Base-by-base conservation (phyloP, 2,329 filamentous ascomycete genomes). In the Lithohypha guttulata region DNA sequence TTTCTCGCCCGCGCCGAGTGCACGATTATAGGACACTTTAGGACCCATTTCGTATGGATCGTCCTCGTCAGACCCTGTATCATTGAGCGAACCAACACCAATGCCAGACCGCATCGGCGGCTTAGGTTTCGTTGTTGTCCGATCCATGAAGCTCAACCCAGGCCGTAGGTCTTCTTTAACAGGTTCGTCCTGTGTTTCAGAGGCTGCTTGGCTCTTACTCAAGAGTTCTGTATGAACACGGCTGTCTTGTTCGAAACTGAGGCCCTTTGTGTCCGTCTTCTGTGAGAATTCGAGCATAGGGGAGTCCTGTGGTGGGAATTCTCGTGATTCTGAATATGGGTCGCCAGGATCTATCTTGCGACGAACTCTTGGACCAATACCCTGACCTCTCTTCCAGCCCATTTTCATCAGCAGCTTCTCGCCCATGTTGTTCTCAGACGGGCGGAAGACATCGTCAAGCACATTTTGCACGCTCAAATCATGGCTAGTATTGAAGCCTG, bases 341-440 rank as follows among this genome's bases (percentile, higher is more conserved):
- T 57, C 58, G 0, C 54, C 52, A 4, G 54, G 53, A 18, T 57
- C 59, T 25, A 86, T 84, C 55, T 69, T 71, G 34, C 91, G 74
- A 39, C 78, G 76, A 22, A 95, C 66, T 59, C 85, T 94, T 15
- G 86, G 85, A 1, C 91, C 91, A 45, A 96, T 78, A 3, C 91
- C 91, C 59, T 96, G 87, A 1, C 87, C 89, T 47, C 89, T 82
- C 53, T 81, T 83, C 91, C 91, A 98, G 11, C 89, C 91, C 89
- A 98, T 96, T 53, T 73, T 82, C 55, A 82, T 84, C 43, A 96
- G 65, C 11, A 98, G 66, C 55, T 83, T 87, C 10, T 82, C 69
- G 2, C 91, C 91, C 70, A 93, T 85, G 0, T 85, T 93, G 45
- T 94, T 84, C 23, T 84, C 84, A 6, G 76, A 71, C 0, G 68